Percentiles rank a stretch among this genome's conserved stretches.
These are phyloP conservation scores for Debaryomycetaceae sp. DNA, from an alignment of 1,139 yeast genomes.

Conservation along the genomic window DNA sequence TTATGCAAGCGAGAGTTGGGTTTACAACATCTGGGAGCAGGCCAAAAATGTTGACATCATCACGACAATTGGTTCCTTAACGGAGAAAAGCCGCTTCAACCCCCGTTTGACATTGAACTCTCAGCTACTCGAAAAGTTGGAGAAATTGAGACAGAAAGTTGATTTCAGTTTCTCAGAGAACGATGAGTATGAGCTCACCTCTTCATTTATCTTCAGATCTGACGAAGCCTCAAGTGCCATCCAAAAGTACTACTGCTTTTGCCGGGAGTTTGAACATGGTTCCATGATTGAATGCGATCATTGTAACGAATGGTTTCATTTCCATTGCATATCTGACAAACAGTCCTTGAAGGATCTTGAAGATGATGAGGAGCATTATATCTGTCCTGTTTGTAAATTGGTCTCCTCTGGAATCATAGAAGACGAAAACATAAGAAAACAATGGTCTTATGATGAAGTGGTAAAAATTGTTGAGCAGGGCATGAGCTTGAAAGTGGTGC, in stretches of 20 bases:
- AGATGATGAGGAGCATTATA: conserved; percentile 40
- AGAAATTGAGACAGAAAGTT: conserved; percentile 28
- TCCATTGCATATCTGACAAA: conserved; percentile 53
- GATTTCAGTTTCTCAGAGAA: conserved; percentile 35
- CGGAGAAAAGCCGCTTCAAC: conserved; percentile 14
- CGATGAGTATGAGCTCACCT: conserved; percentile 34
- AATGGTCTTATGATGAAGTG: conserved; percentile 19
- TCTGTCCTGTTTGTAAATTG: conserved; percentile 65
- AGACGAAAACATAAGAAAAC: conserved; percentile 17
- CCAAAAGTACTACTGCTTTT: conserved; percentile 54
- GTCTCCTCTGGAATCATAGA: conserved; percentile 15
- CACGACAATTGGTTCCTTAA: conserved; percentile 22
- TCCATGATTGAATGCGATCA: conserved; percentile 76
- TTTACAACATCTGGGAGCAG: conserved; percentile 20
- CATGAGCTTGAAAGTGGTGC: conserved; percentile 30
- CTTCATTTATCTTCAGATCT: conserved; percentile 22
- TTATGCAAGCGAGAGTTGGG: conserved; percentile 41
- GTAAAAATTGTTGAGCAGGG: conserved; percentile 24
- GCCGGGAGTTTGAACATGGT: conserved; percentile 67
- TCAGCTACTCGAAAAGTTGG: conserved; percentile 24
- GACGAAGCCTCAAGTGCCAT: conserved; percentile 8
- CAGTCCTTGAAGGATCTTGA: conserved; percentile 18
- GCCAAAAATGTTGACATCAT: conserved; percentile 29
- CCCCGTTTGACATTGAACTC: conserved; percentile 18
- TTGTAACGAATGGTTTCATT: conserved; percentile 83